phyloP scores from a whole-genome alignment of 164 flowering plant species.

The Vitis riparia region DNA sequence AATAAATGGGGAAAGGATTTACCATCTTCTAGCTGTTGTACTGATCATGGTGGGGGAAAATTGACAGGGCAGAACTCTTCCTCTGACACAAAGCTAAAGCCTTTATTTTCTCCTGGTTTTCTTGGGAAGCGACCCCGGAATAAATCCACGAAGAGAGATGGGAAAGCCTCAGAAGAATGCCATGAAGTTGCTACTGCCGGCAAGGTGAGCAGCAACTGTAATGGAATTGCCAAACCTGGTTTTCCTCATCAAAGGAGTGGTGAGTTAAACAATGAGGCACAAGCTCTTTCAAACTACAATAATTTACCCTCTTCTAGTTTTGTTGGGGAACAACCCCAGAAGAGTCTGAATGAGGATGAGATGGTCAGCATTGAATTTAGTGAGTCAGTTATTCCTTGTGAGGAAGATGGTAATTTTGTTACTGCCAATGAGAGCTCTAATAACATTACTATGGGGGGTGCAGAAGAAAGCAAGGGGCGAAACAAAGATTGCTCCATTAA shows the following conservation, averaged over 20 bases:
- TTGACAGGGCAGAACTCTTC: not conserved
- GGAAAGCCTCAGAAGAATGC: conserved; percentile 8
- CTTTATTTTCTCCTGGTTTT: conserved; percentile 8
- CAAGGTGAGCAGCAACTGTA: not conserved
- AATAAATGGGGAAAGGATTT: not conserved
- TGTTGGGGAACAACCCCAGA: conserved; percentile 2
- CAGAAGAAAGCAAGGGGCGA: not conserved
- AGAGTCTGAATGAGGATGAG: not conserved
- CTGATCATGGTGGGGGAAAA: not conserved
- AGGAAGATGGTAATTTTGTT: conserved; percentile 5
- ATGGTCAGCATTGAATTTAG: not conserved
- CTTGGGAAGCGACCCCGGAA: conserved; percentile 16
- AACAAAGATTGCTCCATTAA: not conserved
- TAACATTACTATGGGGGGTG: not conserved
- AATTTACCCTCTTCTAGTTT: not conserved
- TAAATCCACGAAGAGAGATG: conserved; percentile 8
- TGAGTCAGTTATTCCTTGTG: conserved; percentile 1
- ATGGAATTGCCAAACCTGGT: conserved; percentile 12
- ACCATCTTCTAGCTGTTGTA: not conserved
- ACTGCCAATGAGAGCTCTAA: not conserved
- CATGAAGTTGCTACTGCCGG: conserved; percentile 10
- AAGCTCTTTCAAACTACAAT: no score
- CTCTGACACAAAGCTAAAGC: conserved; percentile 4
- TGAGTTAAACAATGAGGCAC: conserved; percentile 1
- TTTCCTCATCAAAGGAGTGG: conserved; percentile 14